Evolutionary conservation across 148 eudicot genomes (phyloP), one percentile per base, ranked within the genome.

Genomic region (Rhododendron mucronatum): DNA sequence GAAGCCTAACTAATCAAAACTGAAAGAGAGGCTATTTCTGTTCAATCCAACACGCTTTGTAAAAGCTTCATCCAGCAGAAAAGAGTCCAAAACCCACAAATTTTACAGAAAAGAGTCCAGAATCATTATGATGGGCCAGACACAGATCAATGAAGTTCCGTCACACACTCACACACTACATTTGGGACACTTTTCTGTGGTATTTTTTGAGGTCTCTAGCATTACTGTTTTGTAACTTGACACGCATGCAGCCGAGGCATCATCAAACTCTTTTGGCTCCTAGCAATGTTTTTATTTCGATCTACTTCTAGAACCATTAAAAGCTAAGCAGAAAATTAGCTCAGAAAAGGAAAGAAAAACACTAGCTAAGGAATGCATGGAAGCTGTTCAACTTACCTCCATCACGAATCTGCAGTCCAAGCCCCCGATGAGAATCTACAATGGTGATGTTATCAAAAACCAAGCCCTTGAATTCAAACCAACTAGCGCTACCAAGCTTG

Each of bases 401-500:
- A 91, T 97, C 99, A 6, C 99, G 98, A 78, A 97, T 95, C 87
- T 97, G 99, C 65, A 97, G 78, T 41, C 87, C 99, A 78, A 97
- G 96, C 21, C 99, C 99, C 89, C 99, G 90, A 85, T 97, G 99
- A 84, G 99, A 97, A 82, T 97, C 98, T 12, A 84, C 83, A 85
- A 97, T 91, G 67, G 98, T 94, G 61, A 97, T 94, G 80, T 97
- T 97, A 84, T 97, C 94, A 80, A 97, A 97, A 26, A 94, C 78
- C 87, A 97, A 86, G 45, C 95, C 92, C 59, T 87, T 92, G 55
- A 97, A 94, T 47, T 90, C 93, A 61, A 90, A 94, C 80, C 85
- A 92, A 85, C 99, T 97, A 57, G 98, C 99, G 67, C 99, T 97
- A 69, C 99, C 99, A 80, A 97, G 93, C 91, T 97, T 97, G 91